A percentile compares a stretch with the other conserved stretches of the same genome.
phyloP scores from a whole-genome alignment of 768 basidiomycete genomes.

The Suillus ampliporus region DNA sequence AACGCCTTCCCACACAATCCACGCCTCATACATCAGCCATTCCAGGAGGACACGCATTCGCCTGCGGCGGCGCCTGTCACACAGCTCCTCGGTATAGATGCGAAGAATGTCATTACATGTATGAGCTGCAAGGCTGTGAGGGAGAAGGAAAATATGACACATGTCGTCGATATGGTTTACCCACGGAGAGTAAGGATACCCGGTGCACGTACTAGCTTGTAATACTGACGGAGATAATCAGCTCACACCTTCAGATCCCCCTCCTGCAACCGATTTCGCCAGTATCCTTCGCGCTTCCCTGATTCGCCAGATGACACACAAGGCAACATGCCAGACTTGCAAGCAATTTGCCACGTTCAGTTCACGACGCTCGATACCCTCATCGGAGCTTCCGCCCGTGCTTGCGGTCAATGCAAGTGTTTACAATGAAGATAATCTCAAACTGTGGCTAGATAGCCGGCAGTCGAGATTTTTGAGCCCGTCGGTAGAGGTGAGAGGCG shows the following conservation, averaged over 20 bases:
- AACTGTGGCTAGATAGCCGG: slow-evolving; percentile 72
- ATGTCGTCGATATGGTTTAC: slow-evolving; percentile 86
- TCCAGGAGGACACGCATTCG: slow-evolving; percentile 29
- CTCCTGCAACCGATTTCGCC: slow-evolving; percentile 57
- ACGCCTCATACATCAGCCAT: slow-evolving; percentile 44
- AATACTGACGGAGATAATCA: slow-evolving; percentile 21
- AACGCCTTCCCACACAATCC: slow-evolving; percentile 68
- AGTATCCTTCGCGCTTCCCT: slow-evolving; percentile 77
- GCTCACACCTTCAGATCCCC: slow-evolving; percentile 44
- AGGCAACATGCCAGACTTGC: slow-evolving; percentile 86
- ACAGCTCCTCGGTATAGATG: slow-evolving; percentile 83
- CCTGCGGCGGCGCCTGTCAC: slow-evolving; percentile 75
- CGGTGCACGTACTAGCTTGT: slow-evolving; percentile 3
- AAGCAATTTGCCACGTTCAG: slow-evolving; percentile 77
- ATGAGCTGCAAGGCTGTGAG: slow-evolving; percentile 70
- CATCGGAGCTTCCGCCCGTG: slow-evolving; percentile 76
- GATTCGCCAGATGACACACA: slow-evolving; percentile 81
- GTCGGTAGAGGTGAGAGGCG: slow-evolving; percentile 59
- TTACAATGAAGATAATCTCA: slow-evolving; percentile 73
- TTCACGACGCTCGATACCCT: slow-evolving; percentile 67
- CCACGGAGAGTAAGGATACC: slow-evolving; percentile 69
- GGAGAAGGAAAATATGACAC: slow-evolving; percentile 79
- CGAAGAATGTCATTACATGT: slow-evolving; percentile 78
- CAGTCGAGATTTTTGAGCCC: slow-evolving; percentile 59
- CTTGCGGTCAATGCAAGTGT: slow-evolving; percentile 87